A percentile compares a stretch with the other conserved stretches of the same genome.
These are phyloP conservation scores for Wickerhamomyces sp. DNA, from an alignment of 1,139 yeast genomes.

Conservation along the genomic window DNA sequence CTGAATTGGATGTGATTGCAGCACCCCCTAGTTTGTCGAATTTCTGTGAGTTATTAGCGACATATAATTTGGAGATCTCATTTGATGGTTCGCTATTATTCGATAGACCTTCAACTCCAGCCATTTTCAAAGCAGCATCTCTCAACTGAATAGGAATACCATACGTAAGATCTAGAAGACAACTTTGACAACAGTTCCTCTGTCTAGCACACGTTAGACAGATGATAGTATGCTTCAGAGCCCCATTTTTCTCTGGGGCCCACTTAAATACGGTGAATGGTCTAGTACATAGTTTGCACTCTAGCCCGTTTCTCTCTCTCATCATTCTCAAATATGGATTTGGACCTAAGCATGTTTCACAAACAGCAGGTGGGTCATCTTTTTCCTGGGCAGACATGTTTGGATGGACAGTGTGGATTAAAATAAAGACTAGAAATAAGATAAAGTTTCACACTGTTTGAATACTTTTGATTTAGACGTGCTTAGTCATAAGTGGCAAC, in stretches of 20 bases:
- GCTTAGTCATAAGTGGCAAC: neutral
- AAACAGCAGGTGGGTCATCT: constrained; percentile 39
- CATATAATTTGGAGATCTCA: constrained; percentile 46
- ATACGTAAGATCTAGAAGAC: constrained; percentile 77
- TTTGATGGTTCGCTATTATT: constrained; percentile 42
- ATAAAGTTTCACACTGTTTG: too few species aligned
- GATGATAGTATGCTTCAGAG: constrained; percentile 49
- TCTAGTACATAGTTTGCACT: constrained; percentile 74
- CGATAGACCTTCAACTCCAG: constrained; percentile 44
- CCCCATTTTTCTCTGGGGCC: constrained; percentile 40
- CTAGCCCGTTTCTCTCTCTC: constrained; percentile 68
- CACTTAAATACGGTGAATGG: constrained; percentile 81
- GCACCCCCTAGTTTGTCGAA: constrained; percentile 35
- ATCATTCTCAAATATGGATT: constrained; percentile 65
- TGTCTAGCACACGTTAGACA: constrained; percentile 77
- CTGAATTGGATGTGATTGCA: constrained; percentile 27
- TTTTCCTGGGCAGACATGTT: constrained; percentile 6
- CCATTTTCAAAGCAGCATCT: constrained; percentile 77
- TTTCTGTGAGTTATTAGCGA: constrained; percentile 45
- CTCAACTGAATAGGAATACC: constrained; percentile 74
- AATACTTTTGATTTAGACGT: too few species aligned
- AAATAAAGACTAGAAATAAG: too few species aligned
- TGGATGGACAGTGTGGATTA: neutral
- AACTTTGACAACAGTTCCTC: constrained; percentile 81
- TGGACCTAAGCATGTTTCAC: constrained; percentile 68